These are phyloP conservation scores for Deuterostichococcus epilithicus DNA, from an alignment of 139 green algal genomes.

Conservation along the genomic window DNA sequence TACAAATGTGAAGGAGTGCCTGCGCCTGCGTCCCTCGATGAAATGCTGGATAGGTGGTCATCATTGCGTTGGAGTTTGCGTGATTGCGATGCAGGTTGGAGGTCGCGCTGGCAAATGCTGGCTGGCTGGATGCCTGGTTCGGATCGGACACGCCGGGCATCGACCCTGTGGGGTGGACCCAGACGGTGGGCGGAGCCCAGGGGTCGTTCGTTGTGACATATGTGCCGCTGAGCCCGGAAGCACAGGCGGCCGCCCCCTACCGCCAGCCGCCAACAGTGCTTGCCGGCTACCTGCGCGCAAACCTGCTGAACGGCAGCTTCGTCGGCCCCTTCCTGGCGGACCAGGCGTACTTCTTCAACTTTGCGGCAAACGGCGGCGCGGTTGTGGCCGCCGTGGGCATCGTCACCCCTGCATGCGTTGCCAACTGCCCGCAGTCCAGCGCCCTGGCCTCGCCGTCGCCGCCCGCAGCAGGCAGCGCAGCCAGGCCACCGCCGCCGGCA, in stretches of 20 bases:
- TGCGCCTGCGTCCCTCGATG: too few relatives aligned
- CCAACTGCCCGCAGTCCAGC: background rate
- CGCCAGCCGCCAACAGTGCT: background rate
- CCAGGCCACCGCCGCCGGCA: too few relatives aligned
- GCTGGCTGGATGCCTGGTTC: background rate
- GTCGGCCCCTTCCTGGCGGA: background rate
- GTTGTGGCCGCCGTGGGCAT: background rate
- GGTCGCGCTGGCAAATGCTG: background rate
- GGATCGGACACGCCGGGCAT: background rate
- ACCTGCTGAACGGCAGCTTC: slow-evolving; percentile 1
- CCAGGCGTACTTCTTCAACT: background rate
- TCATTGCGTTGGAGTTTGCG: background rate
- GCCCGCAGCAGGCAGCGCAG: too few relatives aligned
- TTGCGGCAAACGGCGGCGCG: background rate
- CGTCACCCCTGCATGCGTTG: background rate
- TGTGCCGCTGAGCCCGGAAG: background rate
- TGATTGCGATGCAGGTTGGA: background rate
- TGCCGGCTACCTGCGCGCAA: background rate
- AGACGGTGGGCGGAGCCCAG: background rate
- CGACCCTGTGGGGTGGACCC: background rate
- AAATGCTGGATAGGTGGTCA: too few relatives aligned
- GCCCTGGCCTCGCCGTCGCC: too few relatives aligned
- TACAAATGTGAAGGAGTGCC: too few relatives aligned
- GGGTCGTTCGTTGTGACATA: background rate
- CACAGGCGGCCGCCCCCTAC: too few relatives aligned